These are phyloP conservation scores for Pleodorina starrii DNA, from an alignment of 139 green algal species.

Conservation along the genomic window DNA sequence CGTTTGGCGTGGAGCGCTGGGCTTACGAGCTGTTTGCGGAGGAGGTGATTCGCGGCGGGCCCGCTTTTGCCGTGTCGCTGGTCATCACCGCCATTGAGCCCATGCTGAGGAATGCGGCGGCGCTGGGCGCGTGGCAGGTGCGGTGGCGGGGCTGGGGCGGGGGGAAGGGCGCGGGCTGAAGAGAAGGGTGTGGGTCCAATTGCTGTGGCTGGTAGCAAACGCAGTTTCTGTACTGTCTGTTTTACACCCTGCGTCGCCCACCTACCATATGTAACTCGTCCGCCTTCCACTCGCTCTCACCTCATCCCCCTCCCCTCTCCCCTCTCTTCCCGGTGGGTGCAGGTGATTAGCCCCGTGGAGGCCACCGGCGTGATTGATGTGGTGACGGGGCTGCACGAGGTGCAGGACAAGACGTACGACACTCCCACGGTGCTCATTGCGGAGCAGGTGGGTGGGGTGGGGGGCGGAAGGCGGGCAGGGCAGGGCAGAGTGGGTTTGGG, in stretches of 20 bases:
- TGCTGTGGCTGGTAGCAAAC: too few species aligned
- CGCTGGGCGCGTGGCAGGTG: constrained; percentile 94
- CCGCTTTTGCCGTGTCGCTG: constrained; percentile 93
- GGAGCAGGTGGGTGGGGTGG: constrained; percentile 64
- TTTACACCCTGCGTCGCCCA: too few species aligned
- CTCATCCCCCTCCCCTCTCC: background rate
- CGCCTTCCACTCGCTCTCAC: too few species aligned
- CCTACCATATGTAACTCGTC: too few species aligned
- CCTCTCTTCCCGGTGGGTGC: background rate
- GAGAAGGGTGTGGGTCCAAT: too few species aligned
- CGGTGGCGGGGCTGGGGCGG: background rate
- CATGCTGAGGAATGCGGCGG: constrained; percentile 82
- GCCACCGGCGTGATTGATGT: constrained; percentile 81
- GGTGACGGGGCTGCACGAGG: constrained; percentile 81
- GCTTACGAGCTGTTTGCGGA: constrained; percentile 94
- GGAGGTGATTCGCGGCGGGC: constrained; percentile 92
- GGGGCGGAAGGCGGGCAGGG: too few species aligned
- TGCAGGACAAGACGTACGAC: constrained; percentile 92
- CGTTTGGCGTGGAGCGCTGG: constrained; percentile 91
- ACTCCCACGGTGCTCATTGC: constrained; percentile 91
- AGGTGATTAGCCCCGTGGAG: constrained; percentile 84
- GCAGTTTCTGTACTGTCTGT: too few species aligned
- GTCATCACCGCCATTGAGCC: constrained; percentile 86
- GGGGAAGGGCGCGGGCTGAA: too few species aligned
- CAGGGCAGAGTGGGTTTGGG: too few species aligned